Conservation (phyloP, 1,284 basidiomycete genomes). For the Salmacisia buchloeana region DNA sequence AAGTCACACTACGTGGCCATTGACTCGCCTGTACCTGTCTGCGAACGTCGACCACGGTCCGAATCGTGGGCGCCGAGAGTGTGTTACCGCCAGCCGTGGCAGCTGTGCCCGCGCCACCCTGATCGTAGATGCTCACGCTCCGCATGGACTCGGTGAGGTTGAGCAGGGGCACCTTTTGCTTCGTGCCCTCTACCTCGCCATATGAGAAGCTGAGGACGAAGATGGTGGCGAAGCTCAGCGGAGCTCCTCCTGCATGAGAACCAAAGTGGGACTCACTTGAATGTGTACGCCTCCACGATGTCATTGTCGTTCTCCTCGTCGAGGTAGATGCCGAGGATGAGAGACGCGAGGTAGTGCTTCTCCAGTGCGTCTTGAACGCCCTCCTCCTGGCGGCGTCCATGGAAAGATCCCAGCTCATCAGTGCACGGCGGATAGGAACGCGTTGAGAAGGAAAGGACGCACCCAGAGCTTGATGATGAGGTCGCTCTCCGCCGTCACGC, state of each 20-base stretch:
- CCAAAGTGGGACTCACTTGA: slow-evolving; percentile 15
- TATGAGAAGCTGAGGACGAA: slow-evolving; percentile 4
- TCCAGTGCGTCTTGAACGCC: slow-evolving; percentile 11
- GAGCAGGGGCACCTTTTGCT: slow-evolving; percentile 1
- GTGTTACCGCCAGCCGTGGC: background rate
- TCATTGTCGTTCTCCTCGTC: background rate
- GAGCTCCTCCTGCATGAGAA: background rate
- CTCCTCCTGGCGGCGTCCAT: background rate
- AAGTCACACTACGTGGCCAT: background rate
- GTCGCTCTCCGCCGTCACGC: background rate
- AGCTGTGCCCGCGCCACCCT: background rate
- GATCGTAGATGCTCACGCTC: slow-evolving; percentile 3
- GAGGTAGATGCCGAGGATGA: slow-evolving; percentile 9
- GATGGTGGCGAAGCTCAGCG: background rate
- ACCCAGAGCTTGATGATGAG: slow-evolving; percentile 7
- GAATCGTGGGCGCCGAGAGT: background rate
- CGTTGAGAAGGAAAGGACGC: too few species aligned
- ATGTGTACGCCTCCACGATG: slow-evolving; percentile 11
- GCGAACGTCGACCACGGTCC: background rate
- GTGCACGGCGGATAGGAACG: background rate
- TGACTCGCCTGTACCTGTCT: background rate
- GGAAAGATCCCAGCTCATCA: background rate
- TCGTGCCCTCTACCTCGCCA: background rate
- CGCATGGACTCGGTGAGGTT: slow-evolving; percentile 3
- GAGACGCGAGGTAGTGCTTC: slow-evolving; percentile 9